Conservation (phyloP, 495 filamentous ascomycete genomes). For the Astrothelium subdiscretum region DNA sequence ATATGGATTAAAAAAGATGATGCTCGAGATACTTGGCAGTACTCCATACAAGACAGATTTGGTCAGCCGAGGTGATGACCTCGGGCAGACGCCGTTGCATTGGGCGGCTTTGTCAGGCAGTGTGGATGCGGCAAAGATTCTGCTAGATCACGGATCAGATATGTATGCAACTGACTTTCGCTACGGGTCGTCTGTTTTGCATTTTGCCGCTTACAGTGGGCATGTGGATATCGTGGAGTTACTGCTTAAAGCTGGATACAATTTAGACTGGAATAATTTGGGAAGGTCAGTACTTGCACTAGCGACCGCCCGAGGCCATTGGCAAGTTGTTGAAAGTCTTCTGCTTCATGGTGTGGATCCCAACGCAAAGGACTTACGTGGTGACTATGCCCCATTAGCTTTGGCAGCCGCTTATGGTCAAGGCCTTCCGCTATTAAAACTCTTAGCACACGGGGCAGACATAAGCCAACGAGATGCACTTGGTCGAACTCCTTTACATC, state of each 20-base stretch:
- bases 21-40: background rate
- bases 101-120: background rate
- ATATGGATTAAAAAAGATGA: background rate
- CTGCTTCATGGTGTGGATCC: background rate
- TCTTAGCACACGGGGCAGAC: background rate
- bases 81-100: background rate
- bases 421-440: background rate
- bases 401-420: background rate
- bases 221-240: background rate
- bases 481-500: background rate
- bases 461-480: background rate
- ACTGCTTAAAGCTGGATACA: background rate
- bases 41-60: background rate
- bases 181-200: background rate
- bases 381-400: background rate
- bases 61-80: background rate
- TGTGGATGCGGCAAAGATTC: background rate
- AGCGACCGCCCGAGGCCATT: background rate
- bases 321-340: background rate
- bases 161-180: background rate
- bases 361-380: background rate
- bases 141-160: background rate
- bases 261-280: background rate
- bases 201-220: background rate
- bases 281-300: background rate